Evolutionary conservation across 129 eudicot genomes (phyloP).

Genomic region (sunflower (Helianthus annuus)): DNA sequence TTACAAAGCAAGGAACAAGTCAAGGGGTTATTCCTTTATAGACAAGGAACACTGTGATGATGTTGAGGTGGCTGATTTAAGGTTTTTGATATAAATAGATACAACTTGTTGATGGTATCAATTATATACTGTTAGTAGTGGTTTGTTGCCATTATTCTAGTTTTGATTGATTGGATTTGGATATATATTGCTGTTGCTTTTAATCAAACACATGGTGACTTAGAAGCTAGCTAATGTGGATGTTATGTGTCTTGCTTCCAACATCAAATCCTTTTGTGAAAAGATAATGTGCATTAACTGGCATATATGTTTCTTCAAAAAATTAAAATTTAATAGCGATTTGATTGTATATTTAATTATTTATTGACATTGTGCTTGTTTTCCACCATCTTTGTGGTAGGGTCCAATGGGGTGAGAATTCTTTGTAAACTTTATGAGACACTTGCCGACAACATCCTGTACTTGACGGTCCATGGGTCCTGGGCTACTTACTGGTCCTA

Average conservation of each 20-base stretch:
- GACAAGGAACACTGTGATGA: constrained; percentile 21
- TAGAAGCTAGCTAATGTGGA: constrained; percentile 30
- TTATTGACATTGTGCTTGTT: neutral
- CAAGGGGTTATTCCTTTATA: neutral
- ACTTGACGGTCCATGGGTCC: neutral
- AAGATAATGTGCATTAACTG: neutral
- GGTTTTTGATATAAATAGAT: neutral
- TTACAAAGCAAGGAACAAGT: constrained; percentile 12
- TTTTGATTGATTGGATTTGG: constrained; percentile 3
- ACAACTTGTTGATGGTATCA: constrained; percentile 28
- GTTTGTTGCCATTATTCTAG: constrained; percentile 26
- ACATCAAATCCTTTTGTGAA: constrained; percentile 2
- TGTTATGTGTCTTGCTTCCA: constrained; percentile 12
- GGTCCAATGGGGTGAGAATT: constrained; percentile 9
- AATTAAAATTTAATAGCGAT: neutral
- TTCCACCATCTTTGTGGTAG: constrained; percentile 14
- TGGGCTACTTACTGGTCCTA: constrained; percentile 4
- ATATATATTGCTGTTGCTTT: constrained; percentile 29
- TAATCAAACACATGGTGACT: constrained; percentile 41
- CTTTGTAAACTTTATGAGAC: neutral
- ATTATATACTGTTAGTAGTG: constrained; percentile 13
- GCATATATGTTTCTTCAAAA: neutral
- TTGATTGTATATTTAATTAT: neutral
- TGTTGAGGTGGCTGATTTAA: neutral
- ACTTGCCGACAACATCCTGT: constrained; percentile 17